Base-by-base conservation (phyloP, 371 early-diverging fungal genomes). In the Apophysomyces ossiformis region DNA sequence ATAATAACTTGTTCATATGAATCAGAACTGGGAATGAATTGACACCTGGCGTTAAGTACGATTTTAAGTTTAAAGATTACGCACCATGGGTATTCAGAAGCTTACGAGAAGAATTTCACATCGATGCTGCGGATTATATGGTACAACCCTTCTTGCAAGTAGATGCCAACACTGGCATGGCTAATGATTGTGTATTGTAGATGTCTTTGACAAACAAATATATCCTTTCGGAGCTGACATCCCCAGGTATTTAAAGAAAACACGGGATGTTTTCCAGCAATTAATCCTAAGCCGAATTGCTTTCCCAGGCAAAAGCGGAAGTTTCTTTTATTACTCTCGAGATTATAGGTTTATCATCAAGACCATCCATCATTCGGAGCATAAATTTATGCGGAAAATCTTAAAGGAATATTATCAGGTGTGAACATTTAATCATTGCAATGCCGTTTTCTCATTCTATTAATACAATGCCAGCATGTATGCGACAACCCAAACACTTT, bases 311-410 rank as follows among this genome's bases (percentile, higher is more conserved):
- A 97, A 97, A 77, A 93, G 93, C 66, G 96, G 97, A 7, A 91
- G 92, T 64, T 98, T 97, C 79, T 97, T 99, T 73, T 99, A 97
- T 85, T 96, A 92, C 81, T 97, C 96, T 16, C 90, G 93, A 65
- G 99, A 98, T 81, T 96, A 94, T 75, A 90, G 97, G 11, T 98
- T 95, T 77, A 97, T 98, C 69, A 98, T 98, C 87, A 98, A 98
- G 70, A 98, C 99, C 5, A 93, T 98, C 46, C 95, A 94, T 75
- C 93, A 93, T 67, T 82, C 93, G 4, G 98, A 98, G 74, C 97
- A 98, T 76, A 91, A 91, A 73, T 96, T 95, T 67, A 83, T 98
- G 87, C 85, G 92, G 21, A 88, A 87, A 66, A 92, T 96, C 32
- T 81, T 98, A 57, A 87, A 86, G 60, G 75, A 93, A 44, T 98